phyloP scores from a whole-genome alignment of 2,329 filamentous ascomycete genomes.

The Alternaria burnsii region DNA sequence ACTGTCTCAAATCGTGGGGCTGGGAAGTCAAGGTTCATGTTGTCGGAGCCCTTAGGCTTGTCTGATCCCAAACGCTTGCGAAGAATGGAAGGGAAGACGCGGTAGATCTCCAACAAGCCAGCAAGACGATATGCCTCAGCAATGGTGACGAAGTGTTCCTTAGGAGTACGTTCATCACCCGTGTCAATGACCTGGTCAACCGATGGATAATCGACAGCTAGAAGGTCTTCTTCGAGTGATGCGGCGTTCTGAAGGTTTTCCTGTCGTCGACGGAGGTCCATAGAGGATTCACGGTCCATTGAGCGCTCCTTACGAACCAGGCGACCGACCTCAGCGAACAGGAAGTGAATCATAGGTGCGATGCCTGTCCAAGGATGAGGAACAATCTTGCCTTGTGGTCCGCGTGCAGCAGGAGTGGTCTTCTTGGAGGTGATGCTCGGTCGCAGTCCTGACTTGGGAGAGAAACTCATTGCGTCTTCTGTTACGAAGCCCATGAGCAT shows the following conservation, averaged over 20 bases:
- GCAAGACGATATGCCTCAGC: slow-evolving; percentile 63
- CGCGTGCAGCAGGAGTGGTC: slow-evolving; percentile 32
- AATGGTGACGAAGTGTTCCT: slow-evolving; percentile 62
- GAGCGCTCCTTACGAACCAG: slow-evolving; percentile 52
- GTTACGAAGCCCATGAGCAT: slow-evolving; percentile 66
- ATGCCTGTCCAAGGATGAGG: slow-evolving; percentile 62
- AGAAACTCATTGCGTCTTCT: slow-evolving; percentile 51
- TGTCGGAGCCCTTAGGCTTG: slow-evolving; percentile 31
- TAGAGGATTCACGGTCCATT: slow-evolving; percentile 36
- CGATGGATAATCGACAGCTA: slow-evolving; percentile 57
- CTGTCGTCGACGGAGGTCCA: slow-evolving; percentile 42
- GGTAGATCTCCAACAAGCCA: slow-evolving; percentile 64
- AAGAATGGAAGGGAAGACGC: slow-evolving; percentile 62
- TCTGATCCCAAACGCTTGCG: slow-evolving; percentile 53
- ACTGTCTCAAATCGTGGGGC: slow-evolving; percentile 45
- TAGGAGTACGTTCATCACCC: slow-evolving; percentile 62
- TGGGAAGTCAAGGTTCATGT: slow-evolving; percentile 43
- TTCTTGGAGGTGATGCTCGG: slow-evolving; percentile 33
- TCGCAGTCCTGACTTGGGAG: slow-evolving; percentile 36
- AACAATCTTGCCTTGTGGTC: slow-evolving; percentile 46
- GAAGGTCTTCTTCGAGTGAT: slow-evolving; percentile 59
- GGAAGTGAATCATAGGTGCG: slow-evolving; percentile 55
- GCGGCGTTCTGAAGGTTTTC: slow-evolving; percentile 51
- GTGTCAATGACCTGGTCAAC: slow-evolving; percentile 60
- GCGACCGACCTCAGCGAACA: slow-evolving; percentile 58